These are phyloP conservation scores for Lachancea quebecensis DNA, from an alignment of 805 yeast genomes.

Conservation along the genomic window DNA sequence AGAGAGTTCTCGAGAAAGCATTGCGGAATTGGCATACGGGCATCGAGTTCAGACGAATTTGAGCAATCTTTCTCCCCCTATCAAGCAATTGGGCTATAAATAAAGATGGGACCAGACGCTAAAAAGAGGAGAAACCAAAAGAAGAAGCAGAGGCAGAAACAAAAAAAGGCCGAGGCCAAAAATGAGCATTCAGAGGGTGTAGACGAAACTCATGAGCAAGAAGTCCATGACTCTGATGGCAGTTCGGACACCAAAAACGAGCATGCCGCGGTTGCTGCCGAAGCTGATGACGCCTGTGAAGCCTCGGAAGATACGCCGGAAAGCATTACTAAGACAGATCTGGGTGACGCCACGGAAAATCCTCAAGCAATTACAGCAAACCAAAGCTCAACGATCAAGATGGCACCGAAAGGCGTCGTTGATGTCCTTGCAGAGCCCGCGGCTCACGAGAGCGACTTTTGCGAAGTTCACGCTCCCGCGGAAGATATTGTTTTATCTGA, in stretches of 20 bases:
- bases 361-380: no score
- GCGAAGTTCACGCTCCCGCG: not conserved
- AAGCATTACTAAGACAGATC: no score
- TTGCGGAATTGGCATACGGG: not conserved
- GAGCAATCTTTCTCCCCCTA: not conserved
- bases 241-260: no score
- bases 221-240: not conserved
- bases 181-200: not conserved
- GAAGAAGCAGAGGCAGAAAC: conserved; percentile 30
- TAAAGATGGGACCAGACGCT: conserved; percentile 28
- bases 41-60: not conserved
- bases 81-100: not conserved
- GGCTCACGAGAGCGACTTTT: not conserved
- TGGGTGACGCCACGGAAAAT: no score
- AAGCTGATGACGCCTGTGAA: no score
- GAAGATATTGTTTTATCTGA: not conserved
- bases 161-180: conserved; percentile 19
- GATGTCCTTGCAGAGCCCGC: no score
- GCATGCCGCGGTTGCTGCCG: no score
- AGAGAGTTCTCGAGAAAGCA: no score
- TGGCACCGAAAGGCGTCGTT: no score
- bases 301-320: no score
- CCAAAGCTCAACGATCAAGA: no score
- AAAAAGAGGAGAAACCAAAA: conserved; percentile 31
- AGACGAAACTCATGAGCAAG: not conserved